Base-by-base conservation (phyloP, 805 yeast species). In the Maudiozyma bulderi region DNA sequence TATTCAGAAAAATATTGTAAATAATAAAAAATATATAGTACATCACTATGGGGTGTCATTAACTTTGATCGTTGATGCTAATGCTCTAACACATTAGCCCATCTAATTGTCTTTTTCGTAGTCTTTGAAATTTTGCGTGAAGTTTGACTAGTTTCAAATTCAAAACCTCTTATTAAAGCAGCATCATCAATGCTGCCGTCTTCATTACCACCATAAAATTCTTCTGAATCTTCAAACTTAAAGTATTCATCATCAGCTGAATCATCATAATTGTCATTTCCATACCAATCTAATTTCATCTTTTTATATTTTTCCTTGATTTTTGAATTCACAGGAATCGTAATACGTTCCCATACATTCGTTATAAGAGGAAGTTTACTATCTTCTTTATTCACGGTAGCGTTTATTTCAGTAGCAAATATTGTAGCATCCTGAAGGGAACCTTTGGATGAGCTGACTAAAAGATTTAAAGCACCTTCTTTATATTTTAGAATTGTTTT, bases 371-470 rank as follows among this genome's bases (percentile, higher is more conserved):
- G 66, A 40, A 63, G 47, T 43, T 54, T 54, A 32, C 40, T 51
- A 14, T 46, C 53, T 28, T 50, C 46, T 31, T 53, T 49, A 13
- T 50, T 50, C n/a, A 55, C 32, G 8, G 57, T 47, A 2, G 64
- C 56, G 45, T 63, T 63, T 1, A 63, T 61, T 49, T 63, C 67
- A 8, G 67, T 63, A 28, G 66, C 67, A 51, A 57, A 63, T 11
- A 63, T 57, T 29, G 67, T 62, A 6, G 67, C 67, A 47, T 63
- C 65, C 43, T 57, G 56, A 37, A 57, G 43, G 11, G 62, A 59
- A 8, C 65, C 65, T 40, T 54, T 58, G 10, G 64, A 57, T 5
- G 67, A 60, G 33, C 60, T 54, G 10, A 63, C 65, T 37, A 63
- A 47, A 13, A 61, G 48, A 48, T 61, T 63, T 41, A 63, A 48